Evolutionary conservation across 1,284 basidiomycete genomes (phyloP), one percentile per base, ranked within the genome.

Genomic region (Ceratobasidium sp.): DNA sequence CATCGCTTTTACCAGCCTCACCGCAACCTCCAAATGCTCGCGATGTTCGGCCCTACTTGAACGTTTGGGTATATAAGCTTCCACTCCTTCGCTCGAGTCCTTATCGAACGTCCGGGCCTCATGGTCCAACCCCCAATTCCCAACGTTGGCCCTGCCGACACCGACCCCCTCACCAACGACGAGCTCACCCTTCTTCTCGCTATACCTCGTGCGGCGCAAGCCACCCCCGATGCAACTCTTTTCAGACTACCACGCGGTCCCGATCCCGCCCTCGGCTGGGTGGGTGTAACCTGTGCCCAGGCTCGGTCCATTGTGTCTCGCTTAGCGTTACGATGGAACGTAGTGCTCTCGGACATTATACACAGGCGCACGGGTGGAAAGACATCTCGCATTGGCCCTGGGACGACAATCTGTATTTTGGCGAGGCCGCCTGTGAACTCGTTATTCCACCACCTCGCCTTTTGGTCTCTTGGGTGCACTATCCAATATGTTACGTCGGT

Each of bases 381-480:
- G 15, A 11, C 17, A 5, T 19, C 3, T 3, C 6, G 22, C 29
- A 4, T 67, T 11, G 48, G 64, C 5, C 48, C 64, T 14, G 64
- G 64, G 11, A 67, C 64, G 64, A 67, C 50, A 19, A 22, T 67
- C 6, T 67, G 64, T 31, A 48, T 67, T 24, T 15, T 67, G 47
- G 33, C 41, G 19, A 3, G 44, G 15, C 64, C 64, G 24, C 53
- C 14, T 15, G 11, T 67, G 27, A 48, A 53, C 27, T 48, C 17
- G 19, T 9, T 67, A 1, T 67, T 67, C 64, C 64, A 67, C 50
- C 64, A 51, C 7, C 50, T 65, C 29, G 65, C 51, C 9, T 44
- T 67, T 24, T 67, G 65, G 65, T 29, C 65, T 6, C 11, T 67
- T 2, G 65, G 65, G n/a, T 67, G 65, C 22, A 67, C 65, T 1